Evolutionary conservation across 2,329 filamentous ascomycete genomes (phyloP).

Genomic region (Meredithiella fracta): DNA sequence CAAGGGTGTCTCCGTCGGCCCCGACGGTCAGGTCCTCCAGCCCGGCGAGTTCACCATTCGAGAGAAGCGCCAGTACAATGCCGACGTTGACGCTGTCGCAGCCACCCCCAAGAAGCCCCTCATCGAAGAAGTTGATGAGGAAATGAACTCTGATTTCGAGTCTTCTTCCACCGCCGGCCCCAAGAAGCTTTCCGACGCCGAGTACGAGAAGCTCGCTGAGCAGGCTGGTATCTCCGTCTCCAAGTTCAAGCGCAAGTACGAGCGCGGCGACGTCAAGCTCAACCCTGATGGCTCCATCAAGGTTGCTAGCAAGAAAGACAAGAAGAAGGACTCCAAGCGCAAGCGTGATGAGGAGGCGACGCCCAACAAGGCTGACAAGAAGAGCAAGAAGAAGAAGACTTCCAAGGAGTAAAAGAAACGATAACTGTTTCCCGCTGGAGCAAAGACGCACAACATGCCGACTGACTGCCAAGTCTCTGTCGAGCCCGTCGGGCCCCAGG

Average conservation of each 20-base stretch:
- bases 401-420: conserved; percentile 13
- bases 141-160: conserved; percentile 23
- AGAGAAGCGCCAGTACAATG: conserved; percentile 86
- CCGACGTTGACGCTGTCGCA: conserved; percentile 71
- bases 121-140: conserved; percentile 30
- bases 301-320: conserved; percentile 57
- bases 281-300: conserved; percentile 47
- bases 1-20: conserved; percentile 57
- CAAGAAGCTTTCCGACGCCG: conserved; percentile 19
- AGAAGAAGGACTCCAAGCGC: conserved; percentile 52
- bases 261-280: conserved; percentile 57
- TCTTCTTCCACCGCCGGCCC: conserved; percentile 20
- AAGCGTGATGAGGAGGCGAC: conserved; percentile 50
- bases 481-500: background rate
- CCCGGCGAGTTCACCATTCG: conserved; percentile 80
- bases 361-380: conserved; percentile 40
- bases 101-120: conserved; percentile 27
- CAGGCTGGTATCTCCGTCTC: conserved; percentile 53
- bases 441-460: conserved; percentile 5
- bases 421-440: background rate
- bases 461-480: background rate
- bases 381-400: conserved; percentile 33
- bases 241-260: conserved; percentile 65
- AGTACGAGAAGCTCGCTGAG: conserved; percentile 40
- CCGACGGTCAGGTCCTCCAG: conserved; percentile 46